Conservation (phyloP, 148 eudicot species). For the Rhododendron kiyosumense region DNA sequence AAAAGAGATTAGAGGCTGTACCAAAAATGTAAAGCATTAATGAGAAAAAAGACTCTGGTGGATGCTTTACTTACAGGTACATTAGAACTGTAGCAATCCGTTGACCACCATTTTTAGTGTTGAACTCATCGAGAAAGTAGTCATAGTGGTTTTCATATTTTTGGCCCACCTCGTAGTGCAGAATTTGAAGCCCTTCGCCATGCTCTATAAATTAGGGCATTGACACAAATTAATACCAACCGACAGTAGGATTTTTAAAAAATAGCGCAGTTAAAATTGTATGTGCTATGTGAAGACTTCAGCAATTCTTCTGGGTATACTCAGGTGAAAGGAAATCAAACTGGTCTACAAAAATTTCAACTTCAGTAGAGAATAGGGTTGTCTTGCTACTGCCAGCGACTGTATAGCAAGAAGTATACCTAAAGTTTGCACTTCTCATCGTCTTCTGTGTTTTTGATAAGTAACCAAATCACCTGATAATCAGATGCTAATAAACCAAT, state of each 20-base stretch:
- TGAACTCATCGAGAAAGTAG: slow-evolving; percentile 71
- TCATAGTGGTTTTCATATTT: slow-evolving; percentile 90
- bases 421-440: background rate
- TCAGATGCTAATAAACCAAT: slow-evolving; percentile 1
- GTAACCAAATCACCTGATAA: background rate
- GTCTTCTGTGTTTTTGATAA: background rate
- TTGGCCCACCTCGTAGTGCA: slow-evolving; percentile 91
- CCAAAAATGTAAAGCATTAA: background rate
- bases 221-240: background rate
- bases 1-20: background rate
- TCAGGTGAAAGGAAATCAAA: background rate
- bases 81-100: slow-evolving; percentile 91
- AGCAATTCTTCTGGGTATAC: background rate
- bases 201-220: slow-evolving; percentile 45
- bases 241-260: background rate
- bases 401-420: background rate
- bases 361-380: background rate
- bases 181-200: slow-evolving; percentile 95
- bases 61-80: slow-evolving; percentile 73
- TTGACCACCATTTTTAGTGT: slow-evolving; percentile 82
- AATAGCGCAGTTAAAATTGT: background rate
- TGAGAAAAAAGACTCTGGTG: background rate
- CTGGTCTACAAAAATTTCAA: background rate
- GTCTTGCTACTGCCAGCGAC: background rate
- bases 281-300: background rate